Base-by-base conservation (phyloP, 2,329 filamentous ascomycete species). In the Pyrenophora tritici-repentis region DNA sequence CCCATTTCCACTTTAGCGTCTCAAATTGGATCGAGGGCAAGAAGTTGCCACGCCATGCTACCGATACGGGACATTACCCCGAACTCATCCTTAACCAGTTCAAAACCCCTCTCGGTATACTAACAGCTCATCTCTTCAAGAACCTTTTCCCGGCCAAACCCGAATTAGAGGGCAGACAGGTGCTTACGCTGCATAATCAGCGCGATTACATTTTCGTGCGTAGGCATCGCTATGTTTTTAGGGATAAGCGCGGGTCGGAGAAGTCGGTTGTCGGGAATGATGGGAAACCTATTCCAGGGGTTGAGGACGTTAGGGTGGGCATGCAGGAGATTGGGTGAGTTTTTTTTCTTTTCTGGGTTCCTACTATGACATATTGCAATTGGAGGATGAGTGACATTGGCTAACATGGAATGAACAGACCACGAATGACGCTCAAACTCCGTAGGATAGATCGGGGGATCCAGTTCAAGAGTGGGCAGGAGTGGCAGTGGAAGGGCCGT, bases 401-500 rank as follows among this genome's bases (percentile, higher is more conserved):
- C 18, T 20, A 5, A 20, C 18, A 20, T 20, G 18, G 5, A 3
- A 20, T 5, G 3, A 26, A 13, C 34, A 65, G 63, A 6, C 65
- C 66, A 5, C 80, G 86, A 65, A 81, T 94, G 78, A 93, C 89
- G 2, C 75, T 97, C 59, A 97, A 97, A 79, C 76, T 99, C 66
- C 85, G 92, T 62, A 85, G 94, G 66, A 87, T 97, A 36, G 93
- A 97, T 72, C 92, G 91, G 75, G 93, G 92, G 0, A 89, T 99
- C 59, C 90, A 79, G 79, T 85, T 73, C 78, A 87, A 75, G 39
- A 86, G 84, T 73, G 90, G 91, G 32, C 84, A 91, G 62, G 90
- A 96, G 70, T 97, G 94, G 93, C 85, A 97, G 72, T 99, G 94
- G 94, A 95, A 96, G 78, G 88, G 89, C 9, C 86, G 86, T 71